phyloP scores from a whole-genome alignment of 805 yeast species.

The Tetrapisispora taiwanensis region DNA sequence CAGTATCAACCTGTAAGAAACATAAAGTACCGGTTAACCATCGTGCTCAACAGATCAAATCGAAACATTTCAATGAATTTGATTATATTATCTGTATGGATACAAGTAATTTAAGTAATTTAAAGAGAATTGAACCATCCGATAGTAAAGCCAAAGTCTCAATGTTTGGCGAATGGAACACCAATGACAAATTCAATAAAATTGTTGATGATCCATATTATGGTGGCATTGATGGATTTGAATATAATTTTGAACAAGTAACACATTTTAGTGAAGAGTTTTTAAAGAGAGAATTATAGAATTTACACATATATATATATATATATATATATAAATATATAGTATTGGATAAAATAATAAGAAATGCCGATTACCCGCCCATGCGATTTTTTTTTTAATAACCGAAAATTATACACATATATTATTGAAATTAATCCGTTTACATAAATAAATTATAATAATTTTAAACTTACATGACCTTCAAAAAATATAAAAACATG shows the following conservation, averaged over 20 bases:
- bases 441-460: too few relatives aligned
- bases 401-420: too few relatives aligned
- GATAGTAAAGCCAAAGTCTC: slow-evolving; percentile 38
- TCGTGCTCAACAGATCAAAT: slow-evolving; percentile 55
- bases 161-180: slow-evolving; percentile 76
- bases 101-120: slow-evolving; percentile 43
- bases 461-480: too few relatives aligned
- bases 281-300: slow-evolving; percentile 39
- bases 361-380: too few relatives aligned
- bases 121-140: slow-evolving; percentile 45
- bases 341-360: too few relatives aligned
- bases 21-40: slow-evolving; percentile 72
- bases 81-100: slow-evolving; percentile 70
- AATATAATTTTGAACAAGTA: slow-evolving; percentile 65
- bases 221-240: slow-evolving; percentile 80
- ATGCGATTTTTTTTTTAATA: too few relatives aligned
- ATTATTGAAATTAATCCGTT: too few relatives aligned
- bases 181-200: slow-evolving; percentile 37
- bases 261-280: slow-evolving; percentile 66
- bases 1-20: slow-evolving; percentile 53
- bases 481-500: too few relatives aligned
- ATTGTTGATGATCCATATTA: slow-evolving; percentile 88
- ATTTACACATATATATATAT: neutral
- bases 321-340: neutral
- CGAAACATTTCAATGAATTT: slow-evolving; percentile 43